A percentile compares a stretch with the other conserved stretches of the same genome.
phyloP scores from a whole-genome alignment of 768 basidiomycete species.

The Pisolithus marmoratus region DNA sequence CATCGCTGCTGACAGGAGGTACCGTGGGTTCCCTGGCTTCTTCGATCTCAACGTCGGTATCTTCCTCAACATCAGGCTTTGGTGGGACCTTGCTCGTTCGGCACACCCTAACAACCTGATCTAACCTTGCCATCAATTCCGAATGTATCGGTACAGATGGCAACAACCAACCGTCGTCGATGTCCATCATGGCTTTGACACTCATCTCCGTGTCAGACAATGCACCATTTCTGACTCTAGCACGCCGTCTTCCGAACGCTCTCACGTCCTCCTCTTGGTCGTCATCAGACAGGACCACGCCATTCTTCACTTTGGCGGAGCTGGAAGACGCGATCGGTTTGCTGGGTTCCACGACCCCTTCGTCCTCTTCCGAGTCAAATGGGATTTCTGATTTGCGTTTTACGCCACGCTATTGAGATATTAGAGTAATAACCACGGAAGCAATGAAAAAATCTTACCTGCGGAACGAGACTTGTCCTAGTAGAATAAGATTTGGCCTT shows the following conservation, averaged over 20 bases:
- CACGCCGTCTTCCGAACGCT: conserved; percentile 19
- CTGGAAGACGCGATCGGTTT: conserved; percentile 6
- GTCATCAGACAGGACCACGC: conserved; percentile 54
- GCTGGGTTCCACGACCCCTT: conserved; percentile 12
- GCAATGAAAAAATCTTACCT: conserved; percentile 3
- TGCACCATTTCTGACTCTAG: conserved; percentile 29
- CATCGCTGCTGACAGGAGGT: conserved; percentile 23
- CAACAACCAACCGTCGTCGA: conserved; percentile 59
- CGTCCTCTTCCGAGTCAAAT: conserved; percentile 31
- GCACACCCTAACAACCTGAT: conserved; percentile 20
- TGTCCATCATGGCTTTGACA: conserved; percentile 64
- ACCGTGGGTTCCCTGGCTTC: conserved; percentile 26
- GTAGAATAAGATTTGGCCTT: neutral
- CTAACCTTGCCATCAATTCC: conserved; percentile 9
- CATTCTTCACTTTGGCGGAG: conserved; percentile 38
- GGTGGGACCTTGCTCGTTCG: conserved; percentile 13
- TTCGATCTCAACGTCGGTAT: conserved; percentile 23
- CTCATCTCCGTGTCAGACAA: conserved; percentile 42
- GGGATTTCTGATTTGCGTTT: conserved; percentile 41
- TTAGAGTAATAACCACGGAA: conserved; percentile 9
- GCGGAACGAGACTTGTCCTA: neutral
- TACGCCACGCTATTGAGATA: conserved; percentile 26
- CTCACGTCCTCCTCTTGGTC: conserved; percentile 36
- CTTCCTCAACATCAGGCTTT: conserved; percentile 12
- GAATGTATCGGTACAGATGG: conserved; percentile 7